phyloP scores from a whole-genome alignment of 2,329 filamentous ascomycete species.

The Monosporascus ibericus region DNA sequence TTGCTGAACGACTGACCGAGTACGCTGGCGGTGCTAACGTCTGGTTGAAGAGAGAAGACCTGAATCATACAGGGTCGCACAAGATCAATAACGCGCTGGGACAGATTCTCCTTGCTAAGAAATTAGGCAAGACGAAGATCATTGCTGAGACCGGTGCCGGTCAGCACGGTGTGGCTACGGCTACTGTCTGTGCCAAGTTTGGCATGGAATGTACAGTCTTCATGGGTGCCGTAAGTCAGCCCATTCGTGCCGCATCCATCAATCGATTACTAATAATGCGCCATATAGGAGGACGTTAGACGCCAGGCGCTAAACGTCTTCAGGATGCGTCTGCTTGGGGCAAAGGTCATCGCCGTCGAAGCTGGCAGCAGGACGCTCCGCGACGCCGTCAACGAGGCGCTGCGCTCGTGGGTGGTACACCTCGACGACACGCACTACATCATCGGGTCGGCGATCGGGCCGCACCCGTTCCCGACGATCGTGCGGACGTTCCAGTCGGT shows the following conservation, averaged over 20 bases:
- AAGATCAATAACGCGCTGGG: slow-evolving; percentile 99
- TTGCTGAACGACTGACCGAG: slow-evolving; percentile 82
- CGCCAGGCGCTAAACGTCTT: slow-evolving; percentile 97
- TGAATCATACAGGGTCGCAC: slow-evolving; percentile 96
- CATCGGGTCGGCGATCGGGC: slow-evolving; percentile 94
- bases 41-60: slow-evolving; percentile 95
- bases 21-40: slow-evolving; percentile 89
- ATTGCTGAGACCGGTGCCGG: slow-evolving; percentile 97
- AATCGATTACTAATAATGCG: slow-evolving; percentile 11
- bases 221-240: slow-evolving; percentile 71
- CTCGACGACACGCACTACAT: slow-evolving; percentile 97
- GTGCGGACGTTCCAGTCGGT: slow-evolving; percentile 96
- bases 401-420: slow-evolving; percentile 89
- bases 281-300: slow-evolving; percentile 73
- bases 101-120: slow-evolving; percentile 78
- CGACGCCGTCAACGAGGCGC: slow-evolving; percentile 89
- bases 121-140: slow-evolving; percentile 91
- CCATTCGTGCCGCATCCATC: not conserved
- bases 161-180: slow-evolving; percentile 95
- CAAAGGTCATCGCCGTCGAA: slow-evolving; percentile 87
- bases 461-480: slow-evolving; percentile 96
- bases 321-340: slow-evolving; percentile 93
- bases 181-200: slow-evolving; percentile 96
- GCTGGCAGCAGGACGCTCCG: slow-evolving; percentile 78
- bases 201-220: slow-evolving; percentile 97